A percentile compares a stretch with the other conserved stretches of the same genome.
Conservation (phyloP, 768 basidiomycete species). For the Termitomyces sp. region DNA sequence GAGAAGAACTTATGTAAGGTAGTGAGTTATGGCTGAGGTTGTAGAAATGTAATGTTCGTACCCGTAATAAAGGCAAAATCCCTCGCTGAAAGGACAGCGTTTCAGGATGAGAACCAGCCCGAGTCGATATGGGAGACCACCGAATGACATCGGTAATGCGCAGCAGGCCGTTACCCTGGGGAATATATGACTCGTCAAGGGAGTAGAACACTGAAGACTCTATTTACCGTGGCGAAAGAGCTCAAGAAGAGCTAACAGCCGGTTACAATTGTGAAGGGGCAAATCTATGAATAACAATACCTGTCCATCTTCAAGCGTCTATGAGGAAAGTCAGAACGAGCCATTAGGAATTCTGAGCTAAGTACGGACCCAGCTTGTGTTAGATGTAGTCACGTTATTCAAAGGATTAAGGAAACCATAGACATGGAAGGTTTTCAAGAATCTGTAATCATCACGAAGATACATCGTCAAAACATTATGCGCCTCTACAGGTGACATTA, state of each 20-base stretch:
- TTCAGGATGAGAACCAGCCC: constrained; percentile 28
- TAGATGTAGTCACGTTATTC: constrained; percentile 34
- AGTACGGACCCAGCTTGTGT: constrained; percentile 40
- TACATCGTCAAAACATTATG: constrained; percentile 43
- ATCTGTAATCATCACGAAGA: constrained; percentile 40
- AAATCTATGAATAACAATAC: constrained; percentile 23
- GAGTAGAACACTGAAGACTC: constrained; percentile 6
- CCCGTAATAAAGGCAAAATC: constrained; percentile 50
- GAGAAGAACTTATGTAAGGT: constrained; percentile 44
- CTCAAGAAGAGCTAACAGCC: constrained; percentile 33
- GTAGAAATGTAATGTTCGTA: constrained; percentile 16
- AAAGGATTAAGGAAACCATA: constrained; percentile 42
- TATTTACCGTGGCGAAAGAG: constrained; percentile 32
- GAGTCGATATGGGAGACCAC: constrained; percentile 38
- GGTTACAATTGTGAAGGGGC: constrained; percentile 3
- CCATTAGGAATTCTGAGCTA: background rate
- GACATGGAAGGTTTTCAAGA: constrained; percentile 35
- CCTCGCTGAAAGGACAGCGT: constrained; percentile 59
- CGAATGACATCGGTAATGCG: constrained; percentile 48
- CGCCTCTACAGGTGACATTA: constrained; percentile 41
- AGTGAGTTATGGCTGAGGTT: background rate
- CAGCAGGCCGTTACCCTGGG: constrained; percentile 45
- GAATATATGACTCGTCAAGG: background rate
- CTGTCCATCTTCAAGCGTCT: constrained; percentile 51
- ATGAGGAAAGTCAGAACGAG: background rate